A percentile compares a stretch with the other conserved stretches of the same genome.
Conservation (phyloP, 306 rosid genomes). For the Ormosia semicastrata region DNA sequence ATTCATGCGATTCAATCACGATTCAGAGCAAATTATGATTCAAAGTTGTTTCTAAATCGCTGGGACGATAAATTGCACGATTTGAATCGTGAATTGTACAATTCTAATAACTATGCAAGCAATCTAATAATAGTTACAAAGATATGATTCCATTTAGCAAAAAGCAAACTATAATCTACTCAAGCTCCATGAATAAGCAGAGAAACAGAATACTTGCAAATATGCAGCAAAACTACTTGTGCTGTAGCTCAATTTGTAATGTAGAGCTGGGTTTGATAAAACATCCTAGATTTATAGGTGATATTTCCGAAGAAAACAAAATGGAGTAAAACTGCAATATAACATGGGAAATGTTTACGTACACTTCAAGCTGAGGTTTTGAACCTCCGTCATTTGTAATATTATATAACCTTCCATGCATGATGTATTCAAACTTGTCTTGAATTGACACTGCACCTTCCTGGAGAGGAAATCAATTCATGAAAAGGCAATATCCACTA, state of each 20-base stretch:
- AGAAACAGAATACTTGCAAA: neutral
- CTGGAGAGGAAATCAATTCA: conserved; percentile 33
- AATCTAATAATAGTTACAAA: neutral
- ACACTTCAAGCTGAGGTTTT: conserved; percentile 47
- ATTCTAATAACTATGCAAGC: too few relatives aligned
- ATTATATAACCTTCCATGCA: conserved; percentile 65
- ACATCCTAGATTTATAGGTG: neutral
- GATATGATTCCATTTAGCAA: neutral
- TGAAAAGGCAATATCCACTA: neutral
- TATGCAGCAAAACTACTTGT: neutral
- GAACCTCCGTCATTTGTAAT: conserved; percentile 43
- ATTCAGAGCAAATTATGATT: too few relatives aligned
- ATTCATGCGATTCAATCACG: too few relatives aligned
- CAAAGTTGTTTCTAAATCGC: too few relatives aligned
- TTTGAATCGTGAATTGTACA: too few relatives aligned
- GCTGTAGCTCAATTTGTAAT: neutral
- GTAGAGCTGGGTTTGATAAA: neutral
- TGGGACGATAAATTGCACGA: too few relatives aligned
- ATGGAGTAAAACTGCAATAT: neutral
- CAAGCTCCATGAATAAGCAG: neutral
- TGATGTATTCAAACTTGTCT: conserved; percentile 70
- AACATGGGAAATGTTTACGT: conserved; percentile 11
- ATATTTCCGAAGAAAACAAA: neutral
- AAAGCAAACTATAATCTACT: neutral
- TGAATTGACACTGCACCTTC: conserved; percentile 56